Evolutionary conservation across 2,329 filamentous ascomycete species (phyloP), one percentile per base, ranked within the genome.

Genomic region (Daldinia sp.): DNA sequence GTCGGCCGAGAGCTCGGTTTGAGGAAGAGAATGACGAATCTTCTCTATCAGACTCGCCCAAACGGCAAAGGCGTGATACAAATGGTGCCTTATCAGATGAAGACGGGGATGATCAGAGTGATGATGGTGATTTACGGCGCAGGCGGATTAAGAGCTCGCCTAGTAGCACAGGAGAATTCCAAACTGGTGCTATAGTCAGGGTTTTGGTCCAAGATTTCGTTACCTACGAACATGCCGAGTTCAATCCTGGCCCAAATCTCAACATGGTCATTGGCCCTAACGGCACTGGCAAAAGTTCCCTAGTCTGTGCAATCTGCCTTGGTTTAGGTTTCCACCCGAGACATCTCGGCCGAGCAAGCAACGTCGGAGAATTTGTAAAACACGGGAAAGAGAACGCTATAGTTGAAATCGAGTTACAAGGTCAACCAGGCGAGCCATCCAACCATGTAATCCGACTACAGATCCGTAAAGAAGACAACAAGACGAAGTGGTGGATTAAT

Each of bases 211-310:
- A 87, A 55, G 93, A 98, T 80, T 99, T 99, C 74, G 93, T 99
- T 62, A 99, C 96, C 0, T 99, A 99, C 81, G 94, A 93, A 56
- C 89, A 91, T 60, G 95, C 94, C 62, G 94, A 97, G 72, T 98
- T 98, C 79, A 89, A 91, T 65, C 93, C 94, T 12, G 96, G 96
- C 0, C 95, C 96, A 0, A 95, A 93, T 78, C 81, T 99, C 76
- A 99, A 99, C 79, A 98, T 99, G 95, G 91, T 99, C 60, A 97
- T 99, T 74, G 96, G 96, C 0, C 96, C 96, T n/a, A 99, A 99
- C 76, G 96, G 96, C 37, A 98, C 96, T 0, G 96, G 96, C 62
- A 99, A 99, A 82, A 98, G 95, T 81, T 98, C 96, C 0, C 85
- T 99, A 28, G 95, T 99, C 48, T 99, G 96, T 81, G 96, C 96